Evolutionary conservation across 352 stramenopile genomes (phyloP).

Genomic region (Pythium monospermum): DNA sequence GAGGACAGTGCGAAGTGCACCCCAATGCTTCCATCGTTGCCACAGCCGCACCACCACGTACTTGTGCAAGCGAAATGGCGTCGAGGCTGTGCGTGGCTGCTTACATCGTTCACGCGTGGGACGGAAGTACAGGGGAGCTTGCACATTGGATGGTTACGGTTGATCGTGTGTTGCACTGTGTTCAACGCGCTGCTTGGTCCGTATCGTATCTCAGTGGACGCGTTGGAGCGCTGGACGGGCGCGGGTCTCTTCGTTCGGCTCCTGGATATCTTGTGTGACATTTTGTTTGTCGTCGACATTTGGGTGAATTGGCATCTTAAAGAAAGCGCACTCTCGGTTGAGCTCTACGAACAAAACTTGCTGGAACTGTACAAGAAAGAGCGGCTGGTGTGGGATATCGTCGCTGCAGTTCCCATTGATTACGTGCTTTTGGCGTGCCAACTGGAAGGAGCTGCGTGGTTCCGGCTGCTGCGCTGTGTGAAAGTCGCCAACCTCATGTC

Average conservation of each 20-base stretch:
- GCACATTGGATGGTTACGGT: constrained; percentile 40
- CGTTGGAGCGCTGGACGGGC: constrained; percentile 29
- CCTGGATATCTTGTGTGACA: constrained; percentile 31
- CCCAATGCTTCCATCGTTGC: neutral
- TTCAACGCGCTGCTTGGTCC: constrained; percentile 41
- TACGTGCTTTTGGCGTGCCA: constrained; percentile 23
- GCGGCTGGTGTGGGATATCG: constrained; percentile 36
- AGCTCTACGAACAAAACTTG: constrained; percentile 49
- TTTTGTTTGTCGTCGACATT: constrained; percentile 39
- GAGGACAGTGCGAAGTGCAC: neutral
- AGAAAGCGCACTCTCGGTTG: constrained; percentile 35
- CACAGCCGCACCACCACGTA: neutral
- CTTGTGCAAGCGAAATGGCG: neutral
- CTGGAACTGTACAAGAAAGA: constrained; percentile 35
- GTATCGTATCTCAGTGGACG: constrained; percentile 47
- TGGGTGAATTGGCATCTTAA: constrained; percentile 53
- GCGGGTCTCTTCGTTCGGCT: constrained; percentile 23
- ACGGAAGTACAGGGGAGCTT: constrained; percentile 33
- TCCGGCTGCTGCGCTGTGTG: constrained; percentile 40
- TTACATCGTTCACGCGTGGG: constrained; percentile 8
- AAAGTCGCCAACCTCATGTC: constrained; percentile 47
- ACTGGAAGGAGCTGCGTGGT: constrained; percentile 24
- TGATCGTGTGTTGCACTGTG: constrained; percentile 30
- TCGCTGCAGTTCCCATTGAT: constrained; percentile 41
- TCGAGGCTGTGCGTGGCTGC: neutral